Evolutionary conservation across 805 yeast genomes (phyloP).

Genomic region (Wickerhamomyces pijperi): DNA sequence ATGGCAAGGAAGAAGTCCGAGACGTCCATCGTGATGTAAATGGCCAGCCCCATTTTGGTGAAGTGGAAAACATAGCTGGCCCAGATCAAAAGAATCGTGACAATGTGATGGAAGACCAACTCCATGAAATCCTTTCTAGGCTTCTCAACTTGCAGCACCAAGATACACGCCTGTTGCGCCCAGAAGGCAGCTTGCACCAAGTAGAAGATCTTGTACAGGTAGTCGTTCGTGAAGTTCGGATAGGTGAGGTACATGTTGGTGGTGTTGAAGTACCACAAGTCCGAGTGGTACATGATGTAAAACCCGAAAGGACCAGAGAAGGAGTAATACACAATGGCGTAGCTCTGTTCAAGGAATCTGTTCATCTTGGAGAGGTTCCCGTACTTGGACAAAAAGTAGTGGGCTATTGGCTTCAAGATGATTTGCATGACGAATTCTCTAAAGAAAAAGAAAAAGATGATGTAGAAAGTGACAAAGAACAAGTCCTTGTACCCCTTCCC

Average conservation of each 20-base stretch:
- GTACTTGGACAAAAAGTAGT: constrained; percentile 31
- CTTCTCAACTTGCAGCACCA: constrained; percentile 77
- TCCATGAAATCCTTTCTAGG: constrained; percentile 93
- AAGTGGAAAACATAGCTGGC: constrained; percentile 87
- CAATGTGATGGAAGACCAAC: constrained; percentile 83
- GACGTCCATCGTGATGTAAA: constrained; percentile 92
- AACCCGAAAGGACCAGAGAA: constrained; percentile 78
- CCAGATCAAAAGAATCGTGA: constrained; percentile 81
- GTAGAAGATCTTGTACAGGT: constrained; percentile 68
- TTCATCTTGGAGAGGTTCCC: constrained; percentile 37
- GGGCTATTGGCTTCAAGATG: constrained; percentile 64
- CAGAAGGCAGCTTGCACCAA: constrained; percentile 93
- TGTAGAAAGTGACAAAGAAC: constrained; percentile 65
- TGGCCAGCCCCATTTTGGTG: constrained; percentile 88
- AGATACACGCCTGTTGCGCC: constrained; percentile 88
- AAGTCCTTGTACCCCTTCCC: constrained; percentile 86
- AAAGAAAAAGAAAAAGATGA: constrained; percentile 78
- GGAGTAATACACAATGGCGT: constrained; percentile 73
- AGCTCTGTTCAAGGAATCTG: constrained; percentile 90
- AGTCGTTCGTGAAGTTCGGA: constrained; percentile 73
- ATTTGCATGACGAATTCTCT: constrained; percentile 88
- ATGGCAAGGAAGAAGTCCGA: constrained; percentile 80
- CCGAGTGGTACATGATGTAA: constrained; percentile 74
- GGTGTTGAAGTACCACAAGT: constrained; percentile 86
- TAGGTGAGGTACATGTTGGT: constrained; percentile 65